Evolutionary conservation across 2,329 filamentous ascomycete genomes (phyloP), one percentile per base, ranked within the genome.

Genomic region (Fusarium subglutinans): DNA sequence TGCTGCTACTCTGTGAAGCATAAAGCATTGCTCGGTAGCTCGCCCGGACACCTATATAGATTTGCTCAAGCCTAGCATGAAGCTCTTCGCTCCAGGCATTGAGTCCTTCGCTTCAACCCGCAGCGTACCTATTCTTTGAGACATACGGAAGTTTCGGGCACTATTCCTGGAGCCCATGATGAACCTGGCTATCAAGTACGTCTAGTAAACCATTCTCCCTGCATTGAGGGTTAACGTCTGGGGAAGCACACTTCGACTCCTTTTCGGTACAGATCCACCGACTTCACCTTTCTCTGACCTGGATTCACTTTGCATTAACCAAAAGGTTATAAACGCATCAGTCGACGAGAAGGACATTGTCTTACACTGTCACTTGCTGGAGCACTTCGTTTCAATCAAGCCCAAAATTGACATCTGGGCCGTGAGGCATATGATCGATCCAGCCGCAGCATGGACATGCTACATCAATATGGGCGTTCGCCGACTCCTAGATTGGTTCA

Each of bases 381-480:
- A 76, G 30, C 61, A 70, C 15, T 70, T 76, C 26, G 61, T 59
- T 18, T 35, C 45, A 5, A 55, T 54, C 43, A 69, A 65, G 41
- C 37, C 51, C 15, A 56, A 60, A 11, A 61, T 72, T 17, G 48
- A 53, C 17, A 51, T 35, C 8, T 76, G 75, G 69, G 67, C 72
- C 8, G 28, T 47, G 9, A 41, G 33, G 24, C 41, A 66, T 9
- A 14, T 18, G 18, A 35, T 65, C 4, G 15, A 59, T 9, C 44
- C 66, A 17, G 41, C 55, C 17, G 44, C 45, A 35, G 68, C 70
- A 22, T 77, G 74, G 74, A 67, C 18, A 6, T 74, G 68, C 38
- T 77, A 74, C 48, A 62, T 77, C 54, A 76, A 77, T 41, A 63
- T 65, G 44, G 65, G 58, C 13, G 58, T 66, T 22, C 28, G 59